phyloP scores from a whole-genome alignment of 257 asterid genomes.

The Lycium ferocissimum region DNA sequence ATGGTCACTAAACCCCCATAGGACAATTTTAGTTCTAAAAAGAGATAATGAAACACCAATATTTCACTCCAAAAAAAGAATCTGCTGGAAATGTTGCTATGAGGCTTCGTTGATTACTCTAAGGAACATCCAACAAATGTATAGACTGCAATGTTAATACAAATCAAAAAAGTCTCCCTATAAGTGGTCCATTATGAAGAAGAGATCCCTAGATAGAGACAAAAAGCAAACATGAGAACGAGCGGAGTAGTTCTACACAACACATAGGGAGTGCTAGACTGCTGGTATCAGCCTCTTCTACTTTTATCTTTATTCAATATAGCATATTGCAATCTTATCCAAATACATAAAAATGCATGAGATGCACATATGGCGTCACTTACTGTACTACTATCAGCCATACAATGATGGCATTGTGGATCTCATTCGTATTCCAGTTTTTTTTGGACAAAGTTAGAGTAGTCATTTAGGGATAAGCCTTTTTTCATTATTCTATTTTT shows the following conservation, averaged over 20 bases:
- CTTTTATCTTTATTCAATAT: neutral
- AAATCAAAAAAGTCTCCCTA: neutral
- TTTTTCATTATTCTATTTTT: no score
- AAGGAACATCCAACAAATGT: constrained; percentile 2
- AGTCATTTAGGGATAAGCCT: no score
- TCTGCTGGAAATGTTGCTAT: neutral
- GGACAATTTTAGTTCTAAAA: neutral
- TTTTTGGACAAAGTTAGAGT: no score
- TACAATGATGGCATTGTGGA: no score
- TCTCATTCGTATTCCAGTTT: no score
- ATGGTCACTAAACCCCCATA: neutral
- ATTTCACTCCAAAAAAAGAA: constrained; percentile 1
- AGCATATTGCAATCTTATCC: neutral
- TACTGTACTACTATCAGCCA: no score
- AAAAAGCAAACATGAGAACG: neutral
- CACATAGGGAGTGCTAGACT: neutral
- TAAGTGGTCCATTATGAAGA: neutral
- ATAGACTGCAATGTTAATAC: neutral
- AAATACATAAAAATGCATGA: constrained; percentile 5
- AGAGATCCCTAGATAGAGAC: neutral
- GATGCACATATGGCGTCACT: neutral
- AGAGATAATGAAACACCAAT: neutral
- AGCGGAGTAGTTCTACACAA: neutral
- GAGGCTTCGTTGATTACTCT: constrained; percentile 8
- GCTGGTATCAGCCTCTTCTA: neutral